Evolutionary conservation across 1,284 basidiomycete genomes (phyloP), one percentile per base, ranked within the genome.

Genomic region (Ustilago hordei): DNA sequence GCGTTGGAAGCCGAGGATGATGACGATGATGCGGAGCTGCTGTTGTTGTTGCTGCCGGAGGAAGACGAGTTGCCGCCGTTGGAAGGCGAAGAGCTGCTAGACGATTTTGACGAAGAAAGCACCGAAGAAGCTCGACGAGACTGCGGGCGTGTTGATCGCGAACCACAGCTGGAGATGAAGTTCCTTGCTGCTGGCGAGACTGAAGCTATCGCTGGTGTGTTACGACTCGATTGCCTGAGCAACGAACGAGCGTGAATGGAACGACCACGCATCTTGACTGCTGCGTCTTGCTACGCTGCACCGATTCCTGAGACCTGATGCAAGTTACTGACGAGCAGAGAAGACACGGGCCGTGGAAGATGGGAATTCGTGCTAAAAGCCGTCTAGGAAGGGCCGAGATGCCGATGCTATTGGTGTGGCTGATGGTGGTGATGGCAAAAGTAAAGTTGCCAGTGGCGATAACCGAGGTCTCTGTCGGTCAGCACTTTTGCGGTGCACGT

Each of bases 211-310:
- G 73, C 60, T 36, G 60, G 41, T 32, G 62, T 59, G 19, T 45
- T 61, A 50, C 55, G 60, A 38, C 59, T 59, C 28, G 57, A 43
- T 54, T 75, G 73, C 59, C 74, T 60, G 50, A 71, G 62, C 65
- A 76, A 13, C 8, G 74, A 61, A n/a, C 74, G 64, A 28, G 74
- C 74, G 52, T 76, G 65, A 55, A 76, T 71, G 12, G 74, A 76
- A 47, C 74, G 74, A 28, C 69, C 74, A 53, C 74, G 74, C 74
- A 76, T 76, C 59, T 63, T 64, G 55, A 41, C 53, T 55, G 38
- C 38, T 39, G 48, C 53, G 52, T 55, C 63, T 61, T n/a, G 53
- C 55, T 58, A 43, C 7, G 45, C 55, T 23, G 54, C 62, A 64
- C 62, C 61, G 41, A 54, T 19, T 6, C 34, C 23, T 9, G 35